Conservation (phyloP, 2,329 filamentous ascomycete genomes). For the Neonectria magnoliae region DNA sequence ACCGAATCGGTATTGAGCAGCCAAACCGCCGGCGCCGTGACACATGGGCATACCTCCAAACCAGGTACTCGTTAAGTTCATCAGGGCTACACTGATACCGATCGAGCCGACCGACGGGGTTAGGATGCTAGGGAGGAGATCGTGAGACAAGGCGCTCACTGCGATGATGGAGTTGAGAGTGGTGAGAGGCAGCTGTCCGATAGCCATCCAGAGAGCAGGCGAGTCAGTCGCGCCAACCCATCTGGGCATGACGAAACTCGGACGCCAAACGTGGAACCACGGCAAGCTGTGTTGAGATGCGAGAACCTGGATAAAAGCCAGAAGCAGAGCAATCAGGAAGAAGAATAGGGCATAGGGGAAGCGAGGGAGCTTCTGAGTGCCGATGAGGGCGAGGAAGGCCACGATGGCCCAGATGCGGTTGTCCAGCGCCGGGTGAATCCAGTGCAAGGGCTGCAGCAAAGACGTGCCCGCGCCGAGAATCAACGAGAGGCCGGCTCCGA, state of each 20-base stretch:
- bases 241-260: slow-evolving; percentile 54
- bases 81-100: slow-evolving; percentile 81
- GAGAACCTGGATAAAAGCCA: slow-evolving; percentile 63
- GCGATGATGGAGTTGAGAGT: slow-evolving; percentile 94
- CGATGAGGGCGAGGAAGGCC: slow-evolving; percentile 76
- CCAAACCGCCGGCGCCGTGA: slow-evolving; percentile 90
- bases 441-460: slow-evolving; percentile 74
- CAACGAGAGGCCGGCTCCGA: slow-evolving; percentile 88
- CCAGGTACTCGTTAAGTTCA: slow-evolving; percentile 89
- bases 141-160: slow-evolving; percentile 79
- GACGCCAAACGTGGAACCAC: slow-evolving; percentile 68
- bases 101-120: slow-evolving; percentile 78
- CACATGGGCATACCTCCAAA: slow-evolving; percentile 96
- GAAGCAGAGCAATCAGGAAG: slow-evolving; percentile 73
- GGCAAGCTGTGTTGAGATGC: slow-evolving; percentile 54
- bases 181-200: slow-evolving; percentile 90
- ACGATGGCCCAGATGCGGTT: slow-evolving; percentile 81
- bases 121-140: slow-evolving; percentile 76
- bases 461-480: slow-evolving; percentile 78
- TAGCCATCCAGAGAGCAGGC: slow-evolving; percentile 66
- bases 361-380: slow-evolving; percentile 70
- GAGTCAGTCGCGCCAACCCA: slow-evolving; percentile 45
- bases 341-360: slow-evolving; percentile 83
- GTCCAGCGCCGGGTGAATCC: slow-evolving; percentile 75
- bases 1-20: slow-evolving; percentile 91